Evolutionary conservation across 202 grass and related monocot genomes (phyloP), one percentile per base, ranked within the genome.

Genomic region (Zizania palustris): DNA sequence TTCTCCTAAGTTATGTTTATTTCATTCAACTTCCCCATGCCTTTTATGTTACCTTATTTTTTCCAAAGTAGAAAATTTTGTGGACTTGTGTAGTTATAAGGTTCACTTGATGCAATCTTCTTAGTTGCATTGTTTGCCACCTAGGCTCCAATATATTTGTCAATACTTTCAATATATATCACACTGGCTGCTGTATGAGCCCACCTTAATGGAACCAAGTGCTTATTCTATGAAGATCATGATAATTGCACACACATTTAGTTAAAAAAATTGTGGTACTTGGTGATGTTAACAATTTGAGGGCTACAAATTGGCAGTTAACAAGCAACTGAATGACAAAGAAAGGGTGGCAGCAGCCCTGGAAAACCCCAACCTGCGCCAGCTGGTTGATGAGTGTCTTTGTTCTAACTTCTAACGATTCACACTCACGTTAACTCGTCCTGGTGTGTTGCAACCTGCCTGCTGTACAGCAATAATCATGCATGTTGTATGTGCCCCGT

Each of bases 261-360:
- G 39, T 45, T 59, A 46, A 16, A 75, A 59, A 35, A 33, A 2
- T 6, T 4, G 0, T 56, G 35, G 16, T 9, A 35, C 9, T 14
- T 21, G 15, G 4, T 40, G 9, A 41, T 63, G 55, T 78, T 83
- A 35, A 74, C 74, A 83, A 69, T 49, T 69, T 13, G 15, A 62
- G 54, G 13, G 69, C 2, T 48, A 77, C 84, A 28, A 53, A 76
- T 80, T 83, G 75, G 14, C 87, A 99, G 91, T 95, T 84, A 99
- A 99, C 83, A 99, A 99, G 55, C 96, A 95, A 61, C 73, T 99
- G 82, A 99, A 99, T n/a, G 96, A 99, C 78, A 99, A 98, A 84
- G 95, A 98, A 82, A 87, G 91, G 73, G 91, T 98, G 1, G 87
- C 89, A 9, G 95, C 91, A 60, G 95, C 91, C 12, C 74, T 98